These are phyloP conservation scores for Erodium trifolium DNA, from an alignment of 441 rosid species.

Conservation along the genomic window DNA sequence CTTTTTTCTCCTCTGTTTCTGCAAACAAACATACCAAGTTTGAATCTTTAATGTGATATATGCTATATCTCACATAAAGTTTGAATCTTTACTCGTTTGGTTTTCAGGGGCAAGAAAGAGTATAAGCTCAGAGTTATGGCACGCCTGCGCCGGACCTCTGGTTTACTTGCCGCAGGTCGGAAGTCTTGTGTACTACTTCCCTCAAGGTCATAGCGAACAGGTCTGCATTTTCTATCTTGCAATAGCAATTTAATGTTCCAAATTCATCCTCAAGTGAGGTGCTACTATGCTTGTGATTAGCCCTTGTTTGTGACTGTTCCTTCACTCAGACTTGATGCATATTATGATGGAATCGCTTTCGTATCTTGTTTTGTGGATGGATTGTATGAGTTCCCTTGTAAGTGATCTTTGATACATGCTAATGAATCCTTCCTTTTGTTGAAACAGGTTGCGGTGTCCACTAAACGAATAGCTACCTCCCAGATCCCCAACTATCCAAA, in stretches of 20 bases:
- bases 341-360: no score
- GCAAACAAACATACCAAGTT: no score
- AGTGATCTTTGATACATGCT: background rate
- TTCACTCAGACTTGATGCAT: background rate
- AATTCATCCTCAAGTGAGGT: no score
- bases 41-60: no score
- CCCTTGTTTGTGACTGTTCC: background rate
- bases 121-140: constrained; percentile 58
- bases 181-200: constrained; percentile 59
- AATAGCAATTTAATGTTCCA: no score
- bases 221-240: constrained; percentile 12
- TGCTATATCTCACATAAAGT: no score
- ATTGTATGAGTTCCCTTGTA: no score
- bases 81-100: background rate
- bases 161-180: constrained; percentile 49
- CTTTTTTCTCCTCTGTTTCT: no score
- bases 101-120: constrained; percentile 36
- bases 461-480: constrained; percentile 65
- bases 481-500: constrained; percentile 73
- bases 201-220: constrained; percentile 73
- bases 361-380: no score
- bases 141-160: constrained; percentile 63
- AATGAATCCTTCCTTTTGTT: background rate
- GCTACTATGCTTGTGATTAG: background rate
- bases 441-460: constrained; percentile 80